A percentile compares a stretch with the other conserved stretches of the same genome.
These are phyloP conservation scores for Leccinellum albellum DNA, from an alignment of 768 basidiomycete genomes.

Conservation along the genomic window DNA sequence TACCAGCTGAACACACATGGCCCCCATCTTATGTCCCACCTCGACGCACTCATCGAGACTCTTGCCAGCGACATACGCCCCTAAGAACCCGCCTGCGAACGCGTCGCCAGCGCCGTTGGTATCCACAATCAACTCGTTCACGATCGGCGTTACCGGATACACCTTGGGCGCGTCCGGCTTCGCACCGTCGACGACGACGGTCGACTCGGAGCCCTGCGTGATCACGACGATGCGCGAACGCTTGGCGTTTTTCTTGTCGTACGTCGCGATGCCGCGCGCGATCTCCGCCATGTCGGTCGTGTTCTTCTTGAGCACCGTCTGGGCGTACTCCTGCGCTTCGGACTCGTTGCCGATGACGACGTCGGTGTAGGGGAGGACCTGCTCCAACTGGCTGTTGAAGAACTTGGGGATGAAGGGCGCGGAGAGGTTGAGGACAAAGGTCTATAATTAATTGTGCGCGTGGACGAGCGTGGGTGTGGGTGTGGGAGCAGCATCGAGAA, in stretches of 20 bases:
- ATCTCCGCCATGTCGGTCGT: constrained; percentile 63
- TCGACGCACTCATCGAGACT: constrained; percentile 70
- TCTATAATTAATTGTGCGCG: constrained; percentile 39
- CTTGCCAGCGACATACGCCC: constrained; percentile 79
- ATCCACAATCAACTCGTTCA: constrained; percentile 74
- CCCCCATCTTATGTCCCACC: constrained; percentile 82
- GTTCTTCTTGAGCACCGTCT: constrained; percentile 62
- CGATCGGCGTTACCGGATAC: constrained; percentile 56
- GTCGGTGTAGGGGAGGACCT: constrained; percentile 81
- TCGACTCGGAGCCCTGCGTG: constrained; percentile 84
- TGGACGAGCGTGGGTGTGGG: not conserved
- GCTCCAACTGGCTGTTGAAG: constrained; percentile 77
- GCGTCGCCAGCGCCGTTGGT: constrained; percentile 98
- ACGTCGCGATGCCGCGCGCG: constrained; percentile 71
- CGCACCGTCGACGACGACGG: constrained; percentile 65
- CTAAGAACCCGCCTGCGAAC: constrained; percentile 95
- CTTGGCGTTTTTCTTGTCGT: constrained; percentile 66
- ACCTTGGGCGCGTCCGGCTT: constrained; percentile 49
- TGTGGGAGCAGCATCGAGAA: not conserved
- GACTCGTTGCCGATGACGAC: constrained; percentile 94
- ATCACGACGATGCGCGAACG: constrained; percentile 82
- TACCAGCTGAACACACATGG: constrained; percentile 82
- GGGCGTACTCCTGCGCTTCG: constrained; percentile 87
- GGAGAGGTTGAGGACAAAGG: constrained; percentile 89
- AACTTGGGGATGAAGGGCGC: constrained; percentile 97